Evolutionary conservation across 179 eudicot genomes (phyloP).

Genomic region (Silene noctiflora): DNA sequence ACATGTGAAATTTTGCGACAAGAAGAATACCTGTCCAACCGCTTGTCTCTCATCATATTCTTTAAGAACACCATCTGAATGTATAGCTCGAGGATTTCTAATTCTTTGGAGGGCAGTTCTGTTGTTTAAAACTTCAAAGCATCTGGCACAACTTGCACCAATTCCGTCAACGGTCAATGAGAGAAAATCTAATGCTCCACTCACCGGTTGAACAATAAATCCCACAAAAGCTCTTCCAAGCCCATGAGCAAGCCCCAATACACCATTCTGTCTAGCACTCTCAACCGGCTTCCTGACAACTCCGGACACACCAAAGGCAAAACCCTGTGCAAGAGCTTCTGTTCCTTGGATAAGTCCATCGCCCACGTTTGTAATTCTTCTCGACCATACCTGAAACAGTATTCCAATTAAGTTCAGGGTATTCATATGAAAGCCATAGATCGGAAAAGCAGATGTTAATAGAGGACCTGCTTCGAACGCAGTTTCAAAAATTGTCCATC

Average conservation of each 20-base stretch:
- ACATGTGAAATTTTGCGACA: background rate
- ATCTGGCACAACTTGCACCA: constrained; percentile 96
- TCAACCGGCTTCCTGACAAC: constrained; percentile 92
- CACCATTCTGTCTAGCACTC: constrained; percentile 94
- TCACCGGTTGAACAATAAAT: constrained; percentile 86
- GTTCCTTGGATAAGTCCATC: constrained; percentile 97
- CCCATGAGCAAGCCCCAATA: constrained; percentile 97
- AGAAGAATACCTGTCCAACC: constrained; percentile 66
- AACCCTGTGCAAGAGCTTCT: constrained; percentile 98
- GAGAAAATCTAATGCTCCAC: constrained; percentile 97
- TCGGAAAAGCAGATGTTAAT: constrained; percentile 14
- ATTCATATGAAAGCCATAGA: background rate
- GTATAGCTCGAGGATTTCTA: constrained; percentile 89
- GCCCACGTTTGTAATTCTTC: constrained; percentile 91
- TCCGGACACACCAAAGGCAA: constrained; percentile 97
- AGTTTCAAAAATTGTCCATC: constrained; percentile 96
- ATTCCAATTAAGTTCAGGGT: constrained; percentile 19
- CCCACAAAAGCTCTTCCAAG: constrained; percentile 91
- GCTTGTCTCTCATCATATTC: constrained; percentile 93
- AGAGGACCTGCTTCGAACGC: constrained; percentile 86
- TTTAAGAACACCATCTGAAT: constrained; percentile 63
- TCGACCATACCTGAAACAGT: constrained; percentile 71
- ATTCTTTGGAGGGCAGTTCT: constrained; percentile 63
- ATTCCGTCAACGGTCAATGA: constrained; percentile 96
- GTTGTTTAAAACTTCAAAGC: constrained; percentile 81